Conservation (phyloP, 164 flowering plant species). For the Cinnamomum chago region DNA sequence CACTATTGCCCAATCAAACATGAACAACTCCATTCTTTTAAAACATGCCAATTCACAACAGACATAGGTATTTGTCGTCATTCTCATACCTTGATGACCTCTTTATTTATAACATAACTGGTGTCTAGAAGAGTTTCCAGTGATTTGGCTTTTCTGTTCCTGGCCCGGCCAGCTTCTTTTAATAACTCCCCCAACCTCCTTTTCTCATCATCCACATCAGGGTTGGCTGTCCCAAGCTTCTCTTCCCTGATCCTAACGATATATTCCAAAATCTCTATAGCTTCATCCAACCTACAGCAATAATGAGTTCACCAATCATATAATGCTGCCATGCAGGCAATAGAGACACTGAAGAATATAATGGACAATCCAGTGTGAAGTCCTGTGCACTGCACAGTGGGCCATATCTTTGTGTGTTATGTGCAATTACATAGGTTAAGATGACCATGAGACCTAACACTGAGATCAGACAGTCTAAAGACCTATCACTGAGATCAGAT, state of each 20-base stretch:
- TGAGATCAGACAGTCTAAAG: neutral
- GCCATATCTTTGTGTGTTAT: neutral
- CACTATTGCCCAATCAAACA: constrained; percentile 6
- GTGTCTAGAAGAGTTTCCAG: constrained; percentile 63
- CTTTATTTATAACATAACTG: constrained; percentile 26
- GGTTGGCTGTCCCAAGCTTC: constrained; percentile 87
- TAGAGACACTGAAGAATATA: neutral
- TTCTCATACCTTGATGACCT: constrained; percentile 26
- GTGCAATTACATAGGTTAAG: neutral
- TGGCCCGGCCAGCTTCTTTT: constrained; percentile 72
- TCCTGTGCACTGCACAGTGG: neutral
- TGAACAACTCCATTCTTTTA: neutral
- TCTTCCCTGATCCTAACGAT: constrained; percentile 78
- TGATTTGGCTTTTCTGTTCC: constrained; percentile 64
- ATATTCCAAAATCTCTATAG: constrained; percentile 66
- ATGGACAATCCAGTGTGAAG: neutral
- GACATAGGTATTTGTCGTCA: constrained; percentile 10
- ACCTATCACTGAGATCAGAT: neutral
- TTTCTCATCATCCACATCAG: constrained; percentile 81
- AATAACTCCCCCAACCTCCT: constrained; percentile 66
- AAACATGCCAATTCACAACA: constrained; percentile 2
- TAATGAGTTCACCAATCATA: too few relatives aligned
- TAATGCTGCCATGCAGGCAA: neutral
- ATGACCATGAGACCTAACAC: neutral
- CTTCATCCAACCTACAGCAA: constrained; percentile 67